Evolutionary conservation across 1,284 basidiomycete species (phyloP), one percentile per base, ranked within the genome.

Genomic region (Laetiporus sulphureus): DNA sequence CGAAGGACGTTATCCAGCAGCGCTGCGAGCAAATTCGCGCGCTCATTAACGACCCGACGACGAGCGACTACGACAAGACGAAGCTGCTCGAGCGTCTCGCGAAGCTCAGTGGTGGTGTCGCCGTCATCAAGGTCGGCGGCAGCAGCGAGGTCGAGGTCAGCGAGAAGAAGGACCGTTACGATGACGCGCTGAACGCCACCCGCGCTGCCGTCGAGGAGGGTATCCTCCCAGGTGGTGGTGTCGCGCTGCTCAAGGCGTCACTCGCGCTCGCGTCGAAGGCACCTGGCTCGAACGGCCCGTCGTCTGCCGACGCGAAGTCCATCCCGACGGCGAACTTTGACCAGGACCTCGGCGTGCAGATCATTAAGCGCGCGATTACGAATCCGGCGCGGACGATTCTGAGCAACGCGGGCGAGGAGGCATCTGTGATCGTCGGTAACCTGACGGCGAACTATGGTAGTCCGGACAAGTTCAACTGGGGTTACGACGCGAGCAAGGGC

Each of bases 141-240:
- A 73, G 83, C 37, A 84, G 78, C 48, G 95, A 98, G 67, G 94
- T 98, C 45, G 95, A 98, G 70, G 95, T 98, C 50, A 79, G 94
- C 13, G 95, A 99, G 78, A 98, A 98, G 89, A 98, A 98, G 82
- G 95, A 98, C 66, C 78, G 94, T 40, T 98, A 96, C 64, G 95
- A 99, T 59, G 95, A 99, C 62, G 95, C 95, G 5, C 76, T 98
- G 45, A 96, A 96, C 65, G 93, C 93, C 15, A 98, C 95, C 4
- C 88, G 95, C 44, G 95, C 95, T 32, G 95, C 95, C 38, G 95
- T 99, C 38, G 95, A 97, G 70, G 92, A 97, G 66, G 95, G 95
- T 61, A 96, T 98, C 57, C 85, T 98, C 32, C 92, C 93, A 44
- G 95, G 95, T 48, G 93, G 94, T 64, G 93, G 93, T 66, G 83